phyloP scores from a whole-genome alignment of 306 rosid genomes.

The Herpetospermum pedunculosum region DNA sequence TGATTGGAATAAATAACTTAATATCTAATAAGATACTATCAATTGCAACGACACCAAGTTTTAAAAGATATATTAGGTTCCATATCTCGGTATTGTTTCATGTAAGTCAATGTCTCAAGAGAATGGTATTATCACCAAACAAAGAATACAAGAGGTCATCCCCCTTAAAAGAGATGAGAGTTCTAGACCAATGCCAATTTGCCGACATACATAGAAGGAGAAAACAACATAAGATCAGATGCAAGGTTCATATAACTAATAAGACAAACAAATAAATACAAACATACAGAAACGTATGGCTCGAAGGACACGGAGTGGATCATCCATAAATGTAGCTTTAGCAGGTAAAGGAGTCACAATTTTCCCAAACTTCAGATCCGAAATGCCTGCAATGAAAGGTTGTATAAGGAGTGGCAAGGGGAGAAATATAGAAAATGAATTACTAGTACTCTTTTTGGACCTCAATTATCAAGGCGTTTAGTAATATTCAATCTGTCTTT shows the following conservation, averaged over 20 bases:
- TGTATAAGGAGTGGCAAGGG: neutral
- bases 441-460: neutral
- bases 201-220: neutral
- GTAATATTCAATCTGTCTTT: neutral
- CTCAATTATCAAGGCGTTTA: neutral
- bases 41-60: neutral
- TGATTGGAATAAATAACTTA: neutral
- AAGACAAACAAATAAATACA: neutral
- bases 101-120: neutral
- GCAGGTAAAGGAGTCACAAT: constrained; percentile 90
- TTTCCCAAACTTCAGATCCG: constrained; percentile 67
- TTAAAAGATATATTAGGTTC: neutral
- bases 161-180: neutral
- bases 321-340: constrained; percentile 79
- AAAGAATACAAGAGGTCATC: neutral
- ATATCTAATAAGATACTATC: neutral
- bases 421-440: constrained; percentile 6
- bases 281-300: constrained; percentile 81
- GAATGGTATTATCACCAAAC: neutral
- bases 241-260: neutral
- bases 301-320: constrained; percentile 86
- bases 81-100: neutral
- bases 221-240: neutral
- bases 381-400: constrained; percentile 39
- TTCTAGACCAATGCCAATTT: neutral